phyloP scores from a whole-genome alignment of 805 yeast species.

The Candida ulmi region DNA sequence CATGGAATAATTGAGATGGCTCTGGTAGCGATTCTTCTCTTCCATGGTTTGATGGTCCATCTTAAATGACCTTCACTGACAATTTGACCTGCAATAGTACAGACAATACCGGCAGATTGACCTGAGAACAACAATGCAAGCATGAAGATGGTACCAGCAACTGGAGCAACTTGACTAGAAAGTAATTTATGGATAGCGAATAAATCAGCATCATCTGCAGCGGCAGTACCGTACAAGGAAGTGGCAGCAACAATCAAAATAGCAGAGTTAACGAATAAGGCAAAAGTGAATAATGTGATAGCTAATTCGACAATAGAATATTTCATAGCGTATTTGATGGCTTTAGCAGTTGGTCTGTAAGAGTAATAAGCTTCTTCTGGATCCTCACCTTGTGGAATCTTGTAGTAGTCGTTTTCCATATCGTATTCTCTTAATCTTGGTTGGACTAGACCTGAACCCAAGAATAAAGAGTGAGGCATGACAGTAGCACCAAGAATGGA shows the following conservation, averaged over 20 bases:
- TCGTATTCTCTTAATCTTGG: slow-evolving; percentile 78
- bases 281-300: slow-evolving; percentile 69
- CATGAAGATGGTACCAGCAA: slow-evolving; percentile 82
- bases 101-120: slow-evolving; percentile 86
- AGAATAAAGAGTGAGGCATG: slow-evolving; percentile 85
- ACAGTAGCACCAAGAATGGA: slow-evolving; percentile 91
- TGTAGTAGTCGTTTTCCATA: slow-evolving; percentile 45
- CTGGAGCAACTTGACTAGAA: slow-evolving; percentile 54
- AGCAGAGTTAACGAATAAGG: slow-evolving; percentile 81
- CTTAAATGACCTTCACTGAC: slow-evolving; percentile 86
- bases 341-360: slow-evolving; percentile 67
- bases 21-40: slow-evolving; percentile 73
- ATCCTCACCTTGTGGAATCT: slow-evolving; percentile 21
- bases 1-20: slow-evolving; percentile 79
- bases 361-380: slow-evolving; percentile 31
- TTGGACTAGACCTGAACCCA: slow-evolving; percentile 85
- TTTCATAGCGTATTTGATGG: slow-evolving; percentile 66
- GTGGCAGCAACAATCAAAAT: slow-evolving; percentile 80
- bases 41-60: slow-evolving; percentile 79
- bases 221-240: slow-evolving; percentile 64
- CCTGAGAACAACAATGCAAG: slow-evolving; percentile 81
- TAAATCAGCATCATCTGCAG: slow-evolving; percentile 74
- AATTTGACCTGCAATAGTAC: slow-evolving; percentile 91
- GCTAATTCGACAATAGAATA: slow-evolving; percentile 70
- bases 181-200: slow-evolving; percentile 70